Evolutionary conservation across 1,139 yeast species (phyloP).

Genomic region (Candida sp.): DNA sequence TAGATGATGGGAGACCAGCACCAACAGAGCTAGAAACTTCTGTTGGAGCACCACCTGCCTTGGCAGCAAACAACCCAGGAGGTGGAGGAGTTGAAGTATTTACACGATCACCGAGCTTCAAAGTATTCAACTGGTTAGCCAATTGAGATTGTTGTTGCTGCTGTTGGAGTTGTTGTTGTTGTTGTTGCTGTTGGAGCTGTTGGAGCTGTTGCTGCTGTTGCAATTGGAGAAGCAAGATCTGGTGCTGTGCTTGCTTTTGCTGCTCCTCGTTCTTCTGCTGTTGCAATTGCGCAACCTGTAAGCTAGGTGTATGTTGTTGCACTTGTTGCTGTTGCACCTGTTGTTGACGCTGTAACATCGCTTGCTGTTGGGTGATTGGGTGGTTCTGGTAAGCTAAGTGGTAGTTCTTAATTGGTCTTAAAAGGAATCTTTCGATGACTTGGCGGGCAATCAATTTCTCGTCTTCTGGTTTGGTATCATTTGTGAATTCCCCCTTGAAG

Average conservation of each 20-base stretch:
- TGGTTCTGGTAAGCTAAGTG: constrained; percentile 54
- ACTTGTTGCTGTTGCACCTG: constrained; percentile 30
- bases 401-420: constrained; percentile 50
- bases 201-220: constrained; percentile 15
- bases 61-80: constrained; percentile 41
- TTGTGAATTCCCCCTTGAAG: constrained; percentile 24
- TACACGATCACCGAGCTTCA: constrained; percentile 36
- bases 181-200: constrained; percentile 11
- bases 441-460: constrained; percentile 43
- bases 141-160: constrained; percentile 14
- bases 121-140: constrained; percentile 28
- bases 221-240: constrained; percentile 18
- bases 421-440: constrained; percentile 45
- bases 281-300: constrained; percentile 19
- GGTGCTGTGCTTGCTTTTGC: constrained; percentile 22
- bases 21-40: constrained; percentile 12
- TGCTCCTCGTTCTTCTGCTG: constrained; percentile 25
- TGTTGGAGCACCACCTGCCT: constrained; percentile 13
- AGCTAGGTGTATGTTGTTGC: constrained; percentile 20
- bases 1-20: constrained; percentile 38
- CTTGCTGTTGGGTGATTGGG: constrained; percentile 46
- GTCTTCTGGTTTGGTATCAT: constrained; percentile 35
- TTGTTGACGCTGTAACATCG: constrained; percentile 35
- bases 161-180: constrained; percentile 14
- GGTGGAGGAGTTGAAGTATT: constrained; percentile 49